Evolutionary conservation across 164 flowering plant genomes (phyloP), one percentile per base, ranked within the genome.

Genomic region (Brasenia schreberi): DNA sequence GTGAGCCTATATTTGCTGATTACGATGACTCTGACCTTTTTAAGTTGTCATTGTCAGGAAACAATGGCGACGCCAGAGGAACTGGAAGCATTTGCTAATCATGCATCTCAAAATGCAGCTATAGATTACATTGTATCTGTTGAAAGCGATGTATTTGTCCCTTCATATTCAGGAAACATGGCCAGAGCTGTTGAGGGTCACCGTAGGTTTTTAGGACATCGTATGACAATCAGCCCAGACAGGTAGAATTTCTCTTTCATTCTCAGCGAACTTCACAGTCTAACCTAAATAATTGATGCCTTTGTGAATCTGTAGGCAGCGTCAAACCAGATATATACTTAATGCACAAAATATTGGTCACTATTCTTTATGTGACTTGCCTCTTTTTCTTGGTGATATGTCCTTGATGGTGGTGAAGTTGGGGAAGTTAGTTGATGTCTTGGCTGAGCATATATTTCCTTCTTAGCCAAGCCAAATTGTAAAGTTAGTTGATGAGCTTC

Each of bases 151-250:
- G 90, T 94, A 17, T 94, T 91, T 69, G 67, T 94, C 69, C 87
- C 99, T 23, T 78, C 99, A 62, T 76, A 91, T 80, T 86, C 96
- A 0, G 99, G 99, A 69, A 94, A 94, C 83, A 94, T 94, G 99
- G 99, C 99, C 75, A 89, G 92, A 78, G 85, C 96, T 61, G 92
- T 91, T 43, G 97, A 91, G 75, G 97, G 99, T 5, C 99, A 94
- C 68, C 87, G 99, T 42, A 83, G 96, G 79, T 94, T 87, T 74
- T 75, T 91, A 70, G 95, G 96, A 19, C 92, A 91, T 74, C 82
- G 87, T 33, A 91, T 77, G 80, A 89, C 99, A 43, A 83, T 91
- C 65, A 79, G 75, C 49, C 97, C 99, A n/a, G 89, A 91, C 75
- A 89, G 98, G 98, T 91, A 85, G 45, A 27, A 19, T 23, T 39